phyloP scores from a whole-genome alignment of 495 filamentous ascomycete genomes.

The Massariosphaeria phaeospora region DNA sequence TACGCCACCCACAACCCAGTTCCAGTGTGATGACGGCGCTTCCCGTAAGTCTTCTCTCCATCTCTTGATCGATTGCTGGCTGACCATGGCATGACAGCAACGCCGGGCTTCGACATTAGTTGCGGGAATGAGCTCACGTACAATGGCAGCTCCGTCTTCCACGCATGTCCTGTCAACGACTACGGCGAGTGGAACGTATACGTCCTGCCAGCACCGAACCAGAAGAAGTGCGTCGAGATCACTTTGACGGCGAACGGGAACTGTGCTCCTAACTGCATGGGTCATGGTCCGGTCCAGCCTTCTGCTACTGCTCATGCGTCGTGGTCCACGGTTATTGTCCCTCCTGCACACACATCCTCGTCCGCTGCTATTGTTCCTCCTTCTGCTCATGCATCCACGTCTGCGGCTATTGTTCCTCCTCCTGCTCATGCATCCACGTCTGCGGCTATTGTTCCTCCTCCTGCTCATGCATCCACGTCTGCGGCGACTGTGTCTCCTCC shows the following conservation, averaged over 20 bases:
- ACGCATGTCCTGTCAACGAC: conserved; percentile 33
- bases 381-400: too few species aligned
- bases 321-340: too few species aligned
- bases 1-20: conserved; percentile 55
- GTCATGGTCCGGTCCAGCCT: too few species aligned
- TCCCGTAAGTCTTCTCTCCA: conserved; percentile 20
- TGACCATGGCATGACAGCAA: conserved; percentile 3
- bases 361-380: too few species aligned
- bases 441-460: too few species aligned
- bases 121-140: conserved; percentile 27
- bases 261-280: too few species aligned
- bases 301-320: too few species aligned
- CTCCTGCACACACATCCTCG: too few species aligned
- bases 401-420: too few species aligned
- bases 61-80: background rate
- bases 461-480: too few species aligned
- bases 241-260: conserved; percentile 15
- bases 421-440: too few species aligned
- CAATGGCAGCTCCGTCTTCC: conserved; percentile 20
- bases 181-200: conserved; percentile 33
- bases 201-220: conserved; percentile 8
- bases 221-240: conserved; percentile 27
- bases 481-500: too few species aligned
- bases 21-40: conserved; percentile 59
- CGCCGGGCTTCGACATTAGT: conserved; percentile 36